Percentiles rank a stretch among this genome's conserved stretches.
These are phyloP conservation scores for Fomitopsis pinicola DNA, from an alignment of 1,284 basidiomycete species.

Conservation along the genomic window DNA sequence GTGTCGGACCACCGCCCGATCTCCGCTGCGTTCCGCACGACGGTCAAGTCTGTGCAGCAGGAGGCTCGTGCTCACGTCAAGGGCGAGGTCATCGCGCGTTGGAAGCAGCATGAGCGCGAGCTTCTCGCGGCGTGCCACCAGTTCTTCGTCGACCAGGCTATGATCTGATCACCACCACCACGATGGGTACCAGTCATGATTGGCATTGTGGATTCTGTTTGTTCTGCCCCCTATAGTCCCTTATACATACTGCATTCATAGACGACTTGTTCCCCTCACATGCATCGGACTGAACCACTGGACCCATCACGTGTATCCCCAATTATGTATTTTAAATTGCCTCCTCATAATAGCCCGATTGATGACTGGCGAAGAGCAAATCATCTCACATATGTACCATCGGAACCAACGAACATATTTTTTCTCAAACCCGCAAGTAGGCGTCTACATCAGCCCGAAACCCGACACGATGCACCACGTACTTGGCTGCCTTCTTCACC, in stretches of 20 bases:
- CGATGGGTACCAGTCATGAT: background rate
- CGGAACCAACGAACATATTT: no score
- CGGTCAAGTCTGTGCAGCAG: constrained; percentile 66
- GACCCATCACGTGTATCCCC: constrained; percentile 2
- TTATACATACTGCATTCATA: background rate
- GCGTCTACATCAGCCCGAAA: no score
- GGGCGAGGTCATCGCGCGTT: constrained; percentile 49
- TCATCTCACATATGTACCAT: no score
- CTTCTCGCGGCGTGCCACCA: constrained; percentile 46
- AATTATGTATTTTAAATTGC: background rate
- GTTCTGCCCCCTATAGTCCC: background rate
- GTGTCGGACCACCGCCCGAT: constrained; percentile 87
- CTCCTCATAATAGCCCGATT: background rate
- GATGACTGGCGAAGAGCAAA: background rate
- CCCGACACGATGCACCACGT: no score
- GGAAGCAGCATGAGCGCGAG: constrained; percentile 54
- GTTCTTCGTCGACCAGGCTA: constrained; percentile 46
- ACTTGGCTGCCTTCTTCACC: no score
- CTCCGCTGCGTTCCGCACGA: constrained; percentile 71
- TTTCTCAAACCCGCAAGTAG: no score
- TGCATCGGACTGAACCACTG: constrained; percentile 1
- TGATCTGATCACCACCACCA: constrained; percentile 14
- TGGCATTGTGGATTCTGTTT: background rate
- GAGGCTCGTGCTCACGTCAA: constrained; percentile 54
- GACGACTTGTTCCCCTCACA: background rate